Percentiles rank a stretch among this genome's conserved stretches.
Evolutionary conservation across 148 eudicot species (phyloP).

Genomic region (Drosera capensis): DNA sequence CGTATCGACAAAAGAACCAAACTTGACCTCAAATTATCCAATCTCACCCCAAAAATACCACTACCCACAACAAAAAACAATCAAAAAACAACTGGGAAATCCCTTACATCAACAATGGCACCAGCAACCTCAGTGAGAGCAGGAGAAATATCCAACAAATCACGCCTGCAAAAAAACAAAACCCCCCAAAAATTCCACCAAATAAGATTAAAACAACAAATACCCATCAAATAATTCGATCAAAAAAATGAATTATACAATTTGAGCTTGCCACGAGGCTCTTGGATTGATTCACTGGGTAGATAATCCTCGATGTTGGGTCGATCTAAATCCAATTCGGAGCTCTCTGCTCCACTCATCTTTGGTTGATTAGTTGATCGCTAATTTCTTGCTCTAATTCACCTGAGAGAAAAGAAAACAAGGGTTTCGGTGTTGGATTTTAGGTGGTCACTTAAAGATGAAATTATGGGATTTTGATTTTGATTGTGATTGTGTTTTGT

Average conservation of each 20-base stretch:
- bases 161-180: slow-evolving; percentile 31
- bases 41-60: neutral
- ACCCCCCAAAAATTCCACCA: neutral
- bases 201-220: neutral
- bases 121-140: slow-evolving; percentile 87
- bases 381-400: too few species aligned
- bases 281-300: slow-evolving; percentile 48
- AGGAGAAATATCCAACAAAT: slow-evolving; percentile 89
- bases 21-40: too few species aligned
- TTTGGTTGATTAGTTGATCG: too few species aligned
- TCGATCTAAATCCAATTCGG: slow-evolving; percentile 76
- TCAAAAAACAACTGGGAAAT: neutral
- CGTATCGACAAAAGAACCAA: too few species aligned
- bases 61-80: neutral
- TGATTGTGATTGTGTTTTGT: too few species aligned
- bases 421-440: too few species aligned
- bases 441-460: too few species aligned
- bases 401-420: too few species aligned
- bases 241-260: slow-evolving; percentile 30
- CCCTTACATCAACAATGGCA: slow-evolving; percentile 82
- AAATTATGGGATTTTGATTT: too few species aligned
- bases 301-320: slow-evolving; percentile 89
- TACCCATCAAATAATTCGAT: too few species aligned
- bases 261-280: slow-evolving; percentile 58
- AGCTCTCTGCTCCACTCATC: slow-evolving; percentile 19